Conservation (phyloP, 139 green algal genomes). For the Chlorella sp. region DNA sequence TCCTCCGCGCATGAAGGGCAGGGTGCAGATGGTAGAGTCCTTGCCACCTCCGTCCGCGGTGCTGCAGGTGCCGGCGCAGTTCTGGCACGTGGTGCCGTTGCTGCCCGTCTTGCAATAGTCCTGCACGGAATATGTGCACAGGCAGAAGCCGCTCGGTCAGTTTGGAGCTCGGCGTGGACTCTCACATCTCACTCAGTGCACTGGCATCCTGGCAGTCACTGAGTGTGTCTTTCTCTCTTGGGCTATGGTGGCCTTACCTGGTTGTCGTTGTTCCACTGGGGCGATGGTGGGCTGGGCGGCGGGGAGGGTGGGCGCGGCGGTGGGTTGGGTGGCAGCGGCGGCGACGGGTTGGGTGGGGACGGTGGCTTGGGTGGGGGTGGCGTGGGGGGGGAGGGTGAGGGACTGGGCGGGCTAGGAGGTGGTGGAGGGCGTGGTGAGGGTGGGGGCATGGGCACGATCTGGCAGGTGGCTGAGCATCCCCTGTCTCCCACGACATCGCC, state of each 20-base stretch:
- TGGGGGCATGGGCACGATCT: background rate
- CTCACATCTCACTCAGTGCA: no score
- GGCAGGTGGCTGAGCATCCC: background rate
- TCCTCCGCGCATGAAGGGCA: background rate
- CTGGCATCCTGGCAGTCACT: no score
- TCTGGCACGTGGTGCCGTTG: constrained; percentile 1
- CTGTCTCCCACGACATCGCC: background rate
- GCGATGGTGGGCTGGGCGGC: background rate
- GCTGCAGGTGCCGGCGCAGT: background rate
- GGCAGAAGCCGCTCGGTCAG: no score
- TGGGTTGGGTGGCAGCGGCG: no score
- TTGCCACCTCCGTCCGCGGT: background rate
- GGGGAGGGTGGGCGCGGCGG: background rate
- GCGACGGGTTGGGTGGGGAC: no score
- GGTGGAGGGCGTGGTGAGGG: background rate
- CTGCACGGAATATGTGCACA: no score
- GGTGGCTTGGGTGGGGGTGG: no score
- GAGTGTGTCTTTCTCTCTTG: no score
- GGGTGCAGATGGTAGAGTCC: background rate
- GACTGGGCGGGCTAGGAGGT: background rate
- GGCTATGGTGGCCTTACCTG: no score
- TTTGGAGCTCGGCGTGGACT: no score
- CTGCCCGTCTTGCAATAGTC: background rate
- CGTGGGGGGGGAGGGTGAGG: background rate
- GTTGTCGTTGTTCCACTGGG: no score